A percentile compares a stretch with the other conserved stretches of the same genome.
These are phyloP conservation scores for Lasiosphaeria hispida DNA, from an alignment of 495 filamentous ascomycete species.

Conservation along the genomic window DNA sequence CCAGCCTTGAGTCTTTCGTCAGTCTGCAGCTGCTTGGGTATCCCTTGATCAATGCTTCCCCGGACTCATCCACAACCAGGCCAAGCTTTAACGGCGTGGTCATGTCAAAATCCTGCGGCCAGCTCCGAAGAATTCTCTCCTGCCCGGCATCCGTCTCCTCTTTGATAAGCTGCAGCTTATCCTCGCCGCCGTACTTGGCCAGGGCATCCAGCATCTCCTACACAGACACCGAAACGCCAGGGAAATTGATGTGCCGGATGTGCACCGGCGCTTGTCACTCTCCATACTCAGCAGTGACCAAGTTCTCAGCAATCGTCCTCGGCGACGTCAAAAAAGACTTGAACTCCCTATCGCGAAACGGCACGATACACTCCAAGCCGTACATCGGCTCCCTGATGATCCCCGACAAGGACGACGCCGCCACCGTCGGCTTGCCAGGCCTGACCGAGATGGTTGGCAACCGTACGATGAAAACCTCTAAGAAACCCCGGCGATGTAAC, in stretches of 20 bases:
- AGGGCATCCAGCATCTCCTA: constrained; percentile 75
- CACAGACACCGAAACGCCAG: constrained; percentile 69
- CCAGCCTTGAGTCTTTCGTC: too few species aligned
- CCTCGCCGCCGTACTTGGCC: constrained; percentile 65
- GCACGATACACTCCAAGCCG: constrained; percentile 63
- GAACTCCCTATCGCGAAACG: constrained; percentile 55
- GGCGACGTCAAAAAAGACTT: constrained; percentile 69
- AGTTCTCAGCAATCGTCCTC: constrained; percentile 64
- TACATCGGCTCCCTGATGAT: constrained; percentile 56
- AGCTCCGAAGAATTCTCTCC: constrained; percentile 71
- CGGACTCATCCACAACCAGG: constrained; percentile 52
- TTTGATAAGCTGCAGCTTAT: constrained; percentile 60
- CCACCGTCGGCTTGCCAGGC: constrained; percentile 70
- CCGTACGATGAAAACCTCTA: constrained; percentile 65
- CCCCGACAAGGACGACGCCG: constrained; percentile 68
- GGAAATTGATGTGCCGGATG: constrained; percentile 66
- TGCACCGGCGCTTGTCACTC: constrained; percentile 49
- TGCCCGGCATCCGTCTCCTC: constrained; percentile 64
- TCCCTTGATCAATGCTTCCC: constrained; percentile 32
- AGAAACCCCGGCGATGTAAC: constrained; percentile 64
- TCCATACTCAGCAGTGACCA: constrained; percentile 62
- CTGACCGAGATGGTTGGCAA: constrained; percentile 75
- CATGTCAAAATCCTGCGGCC: constrained; percentile 67
- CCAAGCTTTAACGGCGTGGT: constrained; percentile 57
- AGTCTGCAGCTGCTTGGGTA: too few species aligned